Percentiles rank a stretch among this genome's conserved stretches.
These are phyloP conservation scores for Lecanosticta acicola DNA, from an alignment of 2,329 filamentous ascomycete genomes.

Conservation along the genomic window DNA sequence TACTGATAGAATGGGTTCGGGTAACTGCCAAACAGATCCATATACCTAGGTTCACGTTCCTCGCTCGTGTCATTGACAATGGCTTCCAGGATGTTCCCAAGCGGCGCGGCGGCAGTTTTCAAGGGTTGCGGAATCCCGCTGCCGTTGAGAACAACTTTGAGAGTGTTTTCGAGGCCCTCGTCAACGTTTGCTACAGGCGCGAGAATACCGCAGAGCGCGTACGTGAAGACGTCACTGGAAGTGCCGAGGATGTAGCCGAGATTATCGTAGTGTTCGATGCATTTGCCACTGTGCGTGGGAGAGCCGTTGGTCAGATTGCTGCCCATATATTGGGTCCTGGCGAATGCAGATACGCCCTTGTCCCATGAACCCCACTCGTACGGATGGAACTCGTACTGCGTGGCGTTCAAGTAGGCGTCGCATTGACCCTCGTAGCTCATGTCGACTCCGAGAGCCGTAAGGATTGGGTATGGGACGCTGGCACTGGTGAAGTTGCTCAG, in stretches of 20 bases:
- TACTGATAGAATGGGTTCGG: constrained; percentile 58
- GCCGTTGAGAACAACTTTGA: background rate
- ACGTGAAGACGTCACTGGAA: constrained; percentile 39
- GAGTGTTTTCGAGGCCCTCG: constrained; percentile 10
- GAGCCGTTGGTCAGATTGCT: constrained; percentile 52
- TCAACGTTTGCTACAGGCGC: constrained; percentile 6
- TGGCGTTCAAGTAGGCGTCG: constrained; percentile 45
- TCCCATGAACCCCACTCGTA: constrained; percentile 64
- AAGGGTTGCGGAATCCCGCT: background rate
- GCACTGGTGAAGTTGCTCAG: constrained; percentile 38
- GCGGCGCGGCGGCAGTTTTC: background rate
- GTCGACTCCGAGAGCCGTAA: constrained; percentile 37
- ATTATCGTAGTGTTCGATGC: constrained; percentile 47
- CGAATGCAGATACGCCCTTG: constrained; percentile 54
- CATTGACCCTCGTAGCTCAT: constrained; percentile 37
- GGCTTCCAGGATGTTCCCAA: constrained; percentile 19
- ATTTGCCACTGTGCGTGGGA: constrained; percentile 35
- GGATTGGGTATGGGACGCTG: constrained; percentile 43
- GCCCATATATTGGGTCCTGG: constrained; percentile 55
- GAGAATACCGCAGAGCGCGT: constrained; percentile 27
- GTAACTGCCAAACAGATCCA: constrained; percentile 48
- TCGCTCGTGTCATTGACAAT: constrained; percentile 29
- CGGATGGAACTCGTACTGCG: constrained; percentile 60
- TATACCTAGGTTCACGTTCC: constrained; percentile 21
- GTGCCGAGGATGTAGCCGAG: constrained; percentile 46